These are phyloP conservation scores for Paraleonurus japonicus DNA, from an alignment of 257 asterid species.

Conservation along the genomic window DNA sequence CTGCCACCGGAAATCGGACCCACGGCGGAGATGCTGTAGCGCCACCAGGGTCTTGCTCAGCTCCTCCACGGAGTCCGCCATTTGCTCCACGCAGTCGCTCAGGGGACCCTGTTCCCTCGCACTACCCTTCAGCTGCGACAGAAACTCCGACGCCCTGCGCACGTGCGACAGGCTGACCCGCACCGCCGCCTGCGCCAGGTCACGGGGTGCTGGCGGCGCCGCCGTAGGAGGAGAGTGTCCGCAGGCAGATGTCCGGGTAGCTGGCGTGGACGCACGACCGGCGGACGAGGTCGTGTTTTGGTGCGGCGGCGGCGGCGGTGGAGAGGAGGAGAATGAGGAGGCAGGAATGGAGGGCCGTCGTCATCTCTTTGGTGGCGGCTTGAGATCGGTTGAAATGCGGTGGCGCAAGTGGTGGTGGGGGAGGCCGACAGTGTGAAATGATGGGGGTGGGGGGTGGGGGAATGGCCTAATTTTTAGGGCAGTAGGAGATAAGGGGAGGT, in stretches of 20 bases:
- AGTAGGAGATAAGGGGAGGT: not conserved
- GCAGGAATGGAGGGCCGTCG: not conserved
- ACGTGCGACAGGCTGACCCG: constrained; percentile 63
- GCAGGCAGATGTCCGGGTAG: constrained; percentile 79
- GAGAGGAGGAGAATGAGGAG: constrained; percentile 30
- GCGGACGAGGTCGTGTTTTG: constrained; percentile 49
- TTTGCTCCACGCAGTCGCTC: constrained; percentile 69
- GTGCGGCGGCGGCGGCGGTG: constrained; percentile 10
- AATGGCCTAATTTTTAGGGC: constrained; percentile 23
- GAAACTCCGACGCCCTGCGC: constrained; percentile 37
- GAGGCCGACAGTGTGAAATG: constrained; percentile 4
- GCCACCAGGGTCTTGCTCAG: constrained; percentile 62
- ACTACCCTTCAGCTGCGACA: constrained; percentile 36
- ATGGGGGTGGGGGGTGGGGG: not conserved
- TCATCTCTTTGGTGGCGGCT: not conserved
- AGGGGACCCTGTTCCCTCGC: constrained; percentile 57
- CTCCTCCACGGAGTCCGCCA: constrained; percentile 66
- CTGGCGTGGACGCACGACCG: constrained; percentile 81
- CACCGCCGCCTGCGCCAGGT: constrained; percentile 71
- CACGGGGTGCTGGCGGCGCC: constrained; percentile 66
- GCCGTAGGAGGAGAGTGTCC: constrained; percentile 70
- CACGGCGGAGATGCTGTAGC: constrained; percentile 56
- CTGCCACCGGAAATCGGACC: constrained; percentile 70
- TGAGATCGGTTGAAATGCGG: not conserved
- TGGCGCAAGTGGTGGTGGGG: not conserved